Percentiles rank a stretch among this genome's conserved stretches.
Evolutionary conservation across 495 filamentous ascomycete genomes (phyloP).

Genomic region (Astrothelium subdiscretum): DNA sequence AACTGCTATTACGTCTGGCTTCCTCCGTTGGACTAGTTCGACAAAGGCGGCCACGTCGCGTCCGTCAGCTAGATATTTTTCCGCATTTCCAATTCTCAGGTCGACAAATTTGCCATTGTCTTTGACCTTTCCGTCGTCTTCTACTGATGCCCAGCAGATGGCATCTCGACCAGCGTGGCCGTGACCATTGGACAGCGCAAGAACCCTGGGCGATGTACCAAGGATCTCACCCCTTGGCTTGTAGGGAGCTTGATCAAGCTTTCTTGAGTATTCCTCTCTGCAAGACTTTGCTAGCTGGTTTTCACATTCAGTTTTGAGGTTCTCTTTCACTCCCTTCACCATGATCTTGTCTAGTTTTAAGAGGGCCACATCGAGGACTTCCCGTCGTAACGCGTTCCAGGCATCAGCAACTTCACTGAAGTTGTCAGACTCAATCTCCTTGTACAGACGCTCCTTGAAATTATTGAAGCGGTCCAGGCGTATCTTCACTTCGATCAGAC

Average conservation of each 20-base stretch:
- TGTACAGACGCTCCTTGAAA: slow-evolving; percentile 61
- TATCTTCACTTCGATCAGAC: slow-evolving; percentile 72
- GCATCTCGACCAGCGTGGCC: slow-evolving; percentile 64
- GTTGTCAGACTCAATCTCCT: slow-evolving; percentile 83
- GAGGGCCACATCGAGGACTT: slow-evolving; percentile 72
- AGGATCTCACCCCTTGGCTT: slow-evolving; percentile 89
- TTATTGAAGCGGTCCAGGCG: slow-evolving; percentile 60
- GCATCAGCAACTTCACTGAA: slow-evolving; percentile 89
- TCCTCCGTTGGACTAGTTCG: slow-evolving; percentile 59
- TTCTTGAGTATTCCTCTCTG: slow-evolving; percentile 71
- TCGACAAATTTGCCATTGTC: slow-evolving; percentile 81
- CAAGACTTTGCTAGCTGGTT: slow-evolving; percentile 72
- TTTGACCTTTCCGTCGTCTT: slow-evolving; percentile 79
- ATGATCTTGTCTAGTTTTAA: slow-evolving; percentile 72
- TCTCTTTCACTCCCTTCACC: slow-evolving; percentile 84
- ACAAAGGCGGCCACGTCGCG: slow-evolving; percentile 54
- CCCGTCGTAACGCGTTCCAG: slow-evolving; percentile 79
- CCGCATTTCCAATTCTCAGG: slow-evolving; percentile 56
- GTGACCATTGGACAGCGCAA: slow-evolving; percentile 73
- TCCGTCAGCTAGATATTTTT: slow-evolving; percentile 50
- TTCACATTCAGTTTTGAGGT: slow-evolving; percentile 80
- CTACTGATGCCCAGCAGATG: slow-evolving; percentile 81
- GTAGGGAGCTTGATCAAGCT: slow-evolving; percentile 89
- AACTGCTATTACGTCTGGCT: slow-evolving; percentile 82
- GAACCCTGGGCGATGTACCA: slow-evolving; percentile 76